Percentiles rank a stretch among this genome's conserved stretches.
phyloP scores from a whole-genome alignment of 352 stramenopile genomes.

The Globisporangium solare region DNA sequence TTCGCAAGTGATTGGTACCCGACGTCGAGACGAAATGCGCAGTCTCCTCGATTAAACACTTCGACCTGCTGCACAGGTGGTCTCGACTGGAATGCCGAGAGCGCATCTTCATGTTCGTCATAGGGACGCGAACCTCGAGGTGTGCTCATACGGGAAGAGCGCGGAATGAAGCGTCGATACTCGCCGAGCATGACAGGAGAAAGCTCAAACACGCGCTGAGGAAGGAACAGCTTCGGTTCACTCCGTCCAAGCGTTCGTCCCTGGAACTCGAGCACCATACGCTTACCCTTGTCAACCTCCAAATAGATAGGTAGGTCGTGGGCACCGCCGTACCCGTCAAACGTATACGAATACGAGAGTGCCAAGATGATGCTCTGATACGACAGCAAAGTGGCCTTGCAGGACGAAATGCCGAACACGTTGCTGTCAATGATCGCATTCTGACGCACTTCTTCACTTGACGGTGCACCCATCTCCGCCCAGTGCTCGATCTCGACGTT shows the following conservation, averaged over 20 bases:
- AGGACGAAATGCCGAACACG: conserved; percentile 57
- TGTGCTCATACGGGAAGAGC: not conserved
- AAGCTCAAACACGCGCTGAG: conserved; percentile 47
- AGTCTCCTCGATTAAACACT: conserved; percentile 72
- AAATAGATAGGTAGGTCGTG: conserved; percentile 87
- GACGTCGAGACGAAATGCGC: conserved; percentile 63
- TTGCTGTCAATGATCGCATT: conserved; percentile 82
- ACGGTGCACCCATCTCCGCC: conserved; percentile 87
- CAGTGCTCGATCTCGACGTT: conserved; percentile 93
- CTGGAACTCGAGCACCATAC: conserved; percentile 79
- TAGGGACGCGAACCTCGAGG: conserved; percentile 8
- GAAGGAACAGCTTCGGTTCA: conserved; percentile 69
- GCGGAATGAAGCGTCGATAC: conserved; percentile 22
- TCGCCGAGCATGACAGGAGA: conserved; percentile 76
- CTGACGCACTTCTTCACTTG: conserved; percentile 60
- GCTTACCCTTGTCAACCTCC: conserved; percentile 88
- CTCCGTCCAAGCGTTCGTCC: conserved; percentile 66
- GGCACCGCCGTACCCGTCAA: conserved; percentile 65
- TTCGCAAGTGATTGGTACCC: conserved; percentile 45
- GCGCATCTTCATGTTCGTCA: conserved; percentile 8
- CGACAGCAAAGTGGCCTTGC: conserved; percentile 49
- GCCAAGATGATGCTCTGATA: conserved; percentile 55
- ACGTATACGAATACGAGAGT: conserved; percentile 67
- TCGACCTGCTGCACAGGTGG: conserved; percentile 70
- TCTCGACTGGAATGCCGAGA: not conserved